A percentile compares a stretch with the other conserved stretches of the same genome.
These are phyloP conservation scores for Pseudogymnoascus pannorum DNA, from an alignment of 2,329 filamentous ascomycete species.

Conservation along the genomic window DNA sequence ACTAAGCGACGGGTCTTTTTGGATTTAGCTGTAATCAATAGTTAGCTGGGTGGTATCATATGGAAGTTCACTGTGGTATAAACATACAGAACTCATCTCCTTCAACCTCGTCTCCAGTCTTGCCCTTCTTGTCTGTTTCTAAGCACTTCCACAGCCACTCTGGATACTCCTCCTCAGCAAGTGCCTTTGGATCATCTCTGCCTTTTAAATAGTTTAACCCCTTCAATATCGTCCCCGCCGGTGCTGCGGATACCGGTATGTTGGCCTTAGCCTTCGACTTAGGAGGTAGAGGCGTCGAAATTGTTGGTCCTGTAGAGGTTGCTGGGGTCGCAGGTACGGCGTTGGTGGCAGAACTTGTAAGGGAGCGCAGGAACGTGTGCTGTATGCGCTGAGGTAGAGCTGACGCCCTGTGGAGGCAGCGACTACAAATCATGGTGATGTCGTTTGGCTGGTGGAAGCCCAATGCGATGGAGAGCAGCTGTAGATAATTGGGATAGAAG, in stretches of 20 bases:
- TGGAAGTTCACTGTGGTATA: background rate
- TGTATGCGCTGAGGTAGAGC: slow-evolving; percentile 11
- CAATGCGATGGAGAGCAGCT: background rate
- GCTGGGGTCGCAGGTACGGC: slow-evolving; percentile 21
- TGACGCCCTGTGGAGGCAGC: slow-evolving; percentile 43
- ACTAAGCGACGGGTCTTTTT: slow-evolving; percentile 72
- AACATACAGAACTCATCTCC: slow-evolving; percentile 73
- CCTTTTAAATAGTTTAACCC: slow-evolving; percentile 75
- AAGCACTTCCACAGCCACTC: slow-evolving; percentile 72
- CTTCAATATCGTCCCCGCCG: slow-evolving; percentile 61
- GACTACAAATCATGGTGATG: slow-evolving; percentile 30
- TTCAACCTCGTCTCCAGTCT: slow-evolving; percentile 35
- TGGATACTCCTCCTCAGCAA: slow-evolving; percentile 70
- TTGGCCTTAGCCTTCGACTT: slow-evolving; percentile 15
- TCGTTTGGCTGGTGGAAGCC: background rate
- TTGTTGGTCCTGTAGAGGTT: slow-evolving; percentile 18
- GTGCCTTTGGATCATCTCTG: slow-evolving; percentile 63
- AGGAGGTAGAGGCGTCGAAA: slow-evolving; percentile 27
- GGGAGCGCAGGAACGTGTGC: slow-evolving; percentile 10
- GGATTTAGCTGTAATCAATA: slow-evolving; percentile 58
- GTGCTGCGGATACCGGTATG: slow-evolving; percentile 22
- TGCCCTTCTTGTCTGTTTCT: slow-evolving; percentile 50
- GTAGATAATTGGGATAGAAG: slow-evolving; percentile 8
- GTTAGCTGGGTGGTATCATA: background rate
- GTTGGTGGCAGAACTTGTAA: slow-evolving; percentile 18